Evolutionary conservation across 768 basidiomycete genomes (phyloP).

Genomic region (Panaeolus cyanescens): DNA sequence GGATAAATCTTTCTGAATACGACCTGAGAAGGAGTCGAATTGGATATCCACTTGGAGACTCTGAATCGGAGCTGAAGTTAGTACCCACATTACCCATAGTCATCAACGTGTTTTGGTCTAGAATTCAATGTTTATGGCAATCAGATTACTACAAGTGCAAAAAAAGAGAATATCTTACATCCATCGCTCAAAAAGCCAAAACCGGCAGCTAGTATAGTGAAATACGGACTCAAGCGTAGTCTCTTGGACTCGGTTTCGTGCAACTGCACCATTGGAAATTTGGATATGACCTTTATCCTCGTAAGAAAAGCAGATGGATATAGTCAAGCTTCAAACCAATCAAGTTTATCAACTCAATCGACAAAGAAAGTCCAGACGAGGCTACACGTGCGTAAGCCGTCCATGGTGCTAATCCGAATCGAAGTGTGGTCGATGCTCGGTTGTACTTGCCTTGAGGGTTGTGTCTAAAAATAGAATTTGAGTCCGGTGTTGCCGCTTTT

Average conservation of each 20-base stretch:
- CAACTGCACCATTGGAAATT: not conserved
- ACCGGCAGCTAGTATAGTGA: slow-evolving; percentile 64
- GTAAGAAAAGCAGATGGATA: too few species aligned
- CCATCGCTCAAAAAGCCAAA: slow-evolving; percentile 69
- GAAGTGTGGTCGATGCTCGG: too few species aligned
- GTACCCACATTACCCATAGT: slow-evolving; percentile 60
- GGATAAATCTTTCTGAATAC: slow-evolving; percentile 67
- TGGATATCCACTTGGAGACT: not conserved
- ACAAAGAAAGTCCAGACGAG: too few species aligned
- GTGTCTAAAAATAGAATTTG: not conserved
- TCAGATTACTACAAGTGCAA: not conserved
- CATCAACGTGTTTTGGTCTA: slow-evolving; percentile 73
- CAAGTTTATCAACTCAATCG: too few species aligned
- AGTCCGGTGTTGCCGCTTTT: too few species aligned
- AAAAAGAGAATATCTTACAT: slow-evolving; percentile 32
- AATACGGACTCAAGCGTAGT: slow-evolving; percentile 55
- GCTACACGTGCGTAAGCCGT: too few species aligned
- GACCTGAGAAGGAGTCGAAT: slow-evolving; percentile 38
- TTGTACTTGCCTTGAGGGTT: too few species aligned
- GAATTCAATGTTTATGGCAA: not conserved
- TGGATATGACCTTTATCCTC: not conserved
- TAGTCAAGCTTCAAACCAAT: too few species aligned
- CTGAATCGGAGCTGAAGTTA: not conserved
- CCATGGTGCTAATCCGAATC: too few species aligned
- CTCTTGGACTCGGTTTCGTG: slow-evolving; percentile 21